These are phyloP conservation scores for Candida nonsorbophila DNA, from an alignment of 805 yeast species.

Conservation along the genomic window DNA sequence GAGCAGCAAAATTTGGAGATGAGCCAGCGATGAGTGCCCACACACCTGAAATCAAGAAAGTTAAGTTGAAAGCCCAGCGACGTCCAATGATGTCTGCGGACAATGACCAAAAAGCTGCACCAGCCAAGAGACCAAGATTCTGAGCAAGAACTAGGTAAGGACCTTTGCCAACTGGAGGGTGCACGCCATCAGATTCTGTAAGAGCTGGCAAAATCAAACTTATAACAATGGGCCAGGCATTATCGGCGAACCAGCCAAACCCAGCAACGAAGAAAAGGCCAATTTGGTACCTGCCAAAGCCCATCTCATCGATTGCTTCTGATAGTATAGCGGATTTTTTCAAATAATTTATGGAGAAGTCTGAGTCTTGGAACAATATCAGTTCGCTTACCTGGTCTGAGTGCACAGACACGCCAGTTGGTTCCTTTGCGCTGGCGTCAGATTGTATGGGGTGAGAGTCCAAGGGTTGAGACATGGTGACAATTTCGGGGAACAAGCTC, in stretches of 20 bases:
- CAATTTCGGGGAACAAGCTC: too few relatives aligned
- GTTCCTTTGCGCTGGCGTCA: background rate
- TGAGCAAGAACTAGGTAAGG: slow-evolving; percentile 40
- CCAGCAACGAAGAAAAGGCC: slow-evolving; percentile 52
- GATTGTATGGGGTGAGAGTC: slow-evolving; percentile 41
- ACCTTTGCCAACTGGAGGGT: slow-evolving; percentile 23
- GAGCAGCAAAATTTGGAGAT: slow-evolving; percentile 22
- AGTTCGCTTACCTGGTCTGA: slow-evolving; percentile 1
- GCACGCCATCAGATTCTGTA: slow-evolving; percentile 31
- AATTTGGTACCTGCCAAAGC: slow-evolving; percentile 42
- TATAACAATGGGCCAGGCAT: slow-evolving; percentile 36
- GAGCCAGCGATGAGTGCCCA: slow-evolving; percentile 25
- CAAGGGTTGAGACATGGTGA: too few relatives aligned
- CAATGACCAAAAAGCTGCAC: slow-evolving; percentile 26
- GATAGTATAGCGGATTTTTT: slow-evolving; percentile 16
- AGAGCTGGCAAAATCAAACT: slow-evolving; percentile 25
- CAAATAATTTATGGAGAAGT: slow-evolving; percentile 13
- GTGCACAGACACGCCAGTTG: background rate
- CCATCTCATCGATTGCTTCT: slow-evolving; percentile 30
- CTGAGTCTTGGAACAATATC: slow-evolving; percentile 3
- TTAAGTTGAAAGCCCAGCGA: slow-evolving; percentile 23
- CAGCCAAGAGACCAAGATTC: slow-evolving; percentile 32
- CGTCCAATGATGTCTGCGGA: slow-evolving; percentile 26
- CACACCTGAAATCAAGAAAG: slow-evolving; percentile 20
- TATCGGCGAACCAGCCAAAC: slow-evolving; percentile 50